Base-by-base conservation (phyloP, 768 basidiomycete genomes). In the Auricularia sp. region DNA sequence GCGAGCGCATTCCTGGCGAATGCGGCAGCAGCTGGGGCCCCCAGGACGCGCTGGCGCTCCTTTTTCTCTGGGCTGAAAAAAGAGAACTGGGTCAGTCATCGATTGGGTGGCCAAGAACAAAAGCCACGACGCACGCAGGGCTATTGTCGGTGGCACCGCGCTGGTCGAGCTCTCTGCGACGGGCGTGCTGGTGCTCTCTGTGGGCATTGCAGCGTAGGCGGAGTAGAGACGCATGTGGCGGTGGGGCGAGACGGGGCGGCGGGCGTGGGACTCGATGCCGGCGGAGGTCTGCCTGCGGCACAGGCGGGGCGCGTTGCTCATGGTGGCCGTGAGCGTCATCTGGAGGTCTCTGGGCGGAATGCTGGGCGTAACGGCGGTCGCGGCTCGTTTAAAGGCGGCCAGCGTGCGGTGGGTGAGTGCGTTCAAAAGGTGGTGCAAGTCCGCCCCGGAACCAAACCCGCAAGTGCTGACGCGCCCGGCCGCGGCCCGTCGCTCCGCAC, bases 21-120 rank as follows among this genome's bases (percentile, higher is more conserved):
- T 42, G 39, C 54, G 54, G 54, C 54, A 54, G 29, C 11, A 29
- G 7, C n/a, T 7, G 24, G 8, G 56, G 56, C 24, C 34, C 24
- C 56, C 56, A 59, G 24, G 56, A 59, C 56, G 56, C 34, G 56
- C 56, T 59, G 56, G 29, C 13, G 56, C 56, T 59, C 16, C 34
- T 6, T 24, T 29, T 35, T 34, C 47, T 51, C 16, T 16, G 47
- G 11, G 47, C 47, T 51, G 8, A 29, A 29, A 29, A 3, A 29
- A 29, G 29, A 29, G 2, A 29, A 29, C 29, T 29, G 29, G 29
- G 29, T 45, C 11, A 45, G 5, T 16, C 6, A 51, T 16, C 6
- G 47, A 13, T 6, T 18, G 47, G 16, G 11, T 1, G 16, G 47
- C 0, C 18, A 0, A 8, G 47, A 51, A 51, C 47, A 51, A 51